A percentile compares a stretch with the other conserved stretches of the same genome.
Evolutionary conservation across 2,329 filamentous ascomycete species (phyloP).

Genomic region (Alternaria ventricosa): DNA sequence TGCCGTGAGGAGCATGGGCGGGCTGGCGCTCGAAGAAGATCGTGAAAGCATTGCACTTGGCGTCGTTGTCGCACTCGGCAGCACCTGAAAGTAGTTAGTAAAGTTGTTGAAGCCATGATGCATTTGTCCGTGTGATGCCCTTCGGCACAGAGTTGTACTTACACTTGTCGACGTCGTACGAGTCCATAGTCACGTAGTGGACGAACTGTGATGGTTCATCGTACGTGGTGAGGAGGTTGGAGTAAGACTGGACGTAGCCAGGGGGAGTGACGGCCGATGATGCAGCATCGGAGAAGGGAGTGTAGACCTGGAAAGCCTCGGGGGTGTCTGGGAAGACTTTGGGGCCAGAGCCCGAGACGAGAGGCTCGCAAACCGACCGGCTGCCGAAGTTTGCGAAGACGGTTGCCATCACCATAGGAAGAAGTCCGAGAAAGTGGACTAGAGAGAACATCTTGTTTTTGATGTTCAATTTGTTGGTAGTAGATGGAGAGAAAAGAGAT

Average conservation of each 20-base stretch:
- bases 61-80: constrained; percentile 10
- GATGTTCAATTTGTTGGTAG: background rate
- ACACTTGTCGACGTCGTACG: constrained; percentile 18
- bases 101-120: background rate
- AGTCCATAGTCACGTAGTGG: constrained; percentile 12
- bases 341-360: constrained; percentile 2
- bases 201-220: constrained; percentile 16
- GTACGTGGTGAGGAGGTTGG: constrained; percentile 17
- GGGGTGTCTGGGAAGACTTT: constrained; percentile 16
- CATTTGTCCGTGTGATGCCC: background rate
- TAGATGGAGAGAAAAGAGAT: too few species aligned
- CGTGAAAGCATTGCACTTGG: constrained; percentile 26
- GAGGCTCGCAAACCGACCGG: background rate
- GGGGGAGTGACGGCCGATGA: constrained; percentile 16
- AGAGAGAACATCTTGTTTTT: background rate
- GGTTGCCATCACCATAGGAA: background rate
- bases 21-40: constrained; percentile 31
- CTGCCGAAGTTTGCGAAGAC: background rate
- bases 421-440: background rate
- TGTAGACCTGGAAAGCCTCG: constrained; percentile 16
- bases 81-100: constrained; percentile 1
- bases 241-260: constrained; percentile 24
- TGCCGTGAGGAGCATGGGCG: constrained; percentile 5
- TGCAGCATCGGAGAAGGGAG: constrained; percentile 14
- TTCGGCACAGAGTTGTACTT: background rate